A percentile compares a stretch with the other conserved stretches of the same genome.
Evolutionary conservation across 805 yeast genomes (phyloP).

Genomic region (Hemisphaericaspora nanyangensis): DNA sequence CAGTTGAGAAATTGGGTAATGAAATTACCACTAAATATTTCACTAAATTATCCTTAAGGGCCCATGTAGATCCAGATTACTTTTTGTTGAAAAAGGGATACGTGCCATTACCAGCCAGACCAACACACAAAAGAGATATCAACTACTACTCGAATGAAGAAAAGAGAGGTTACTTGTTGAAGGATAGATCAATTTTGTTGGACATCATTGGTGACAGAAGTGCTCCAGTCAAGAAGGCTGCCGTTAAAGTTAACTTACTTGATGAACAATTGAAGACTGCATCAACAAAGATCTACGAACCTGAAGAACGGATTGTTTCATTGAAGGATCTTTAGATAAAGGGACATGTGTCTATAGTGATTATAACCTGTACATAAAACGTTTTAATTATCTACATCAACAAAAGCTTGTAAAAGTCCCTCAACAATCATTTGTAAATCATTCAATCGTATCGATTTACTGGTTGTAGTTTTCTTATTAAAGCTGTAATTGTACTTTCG

Average conservation of each 20-base stretch:
- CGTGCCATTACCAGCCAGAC: constrained; percentile 81
- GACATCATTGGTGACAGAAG: constrained; percentile 23
- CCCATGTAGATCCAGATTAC: constrained; percentile 72
- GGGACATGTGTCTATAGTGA: constrained; percentile 1
- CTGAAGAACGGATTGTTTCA: constrained; percentile 14
- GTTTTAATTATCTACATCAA: constrained; percentile 23
- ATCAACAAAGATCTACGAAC: constrained; percentile 13
- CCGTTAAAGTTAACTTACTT: constrained; percentile 30
- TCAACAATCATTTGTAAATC: constrained; percentile 40
- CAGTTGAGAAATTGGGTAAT: constrained; percentile 73
- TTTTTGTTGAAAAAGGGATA: constrained; percentile 69
- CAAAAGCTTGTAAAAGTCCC: constrained; percentile 31
- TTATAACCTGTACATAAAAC: neutral
- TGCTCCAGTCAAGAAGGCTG: constrained; percentile 15
- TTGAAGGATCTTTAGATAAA: constrained; percentile 20
- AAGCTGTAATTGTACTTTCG: constrained; percentile 33
- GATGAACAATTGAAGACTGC: constrained; percentile 35
- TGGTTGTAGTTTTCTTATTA: constrained; percentile 9
- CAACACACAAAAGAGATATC: constrained; percentile 76
- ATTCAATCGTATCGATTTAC: constrained; percentile 17
- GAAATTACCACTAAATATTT: constrained; percentile 69
- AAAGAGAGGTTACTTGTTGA: constrained; percentile 70
- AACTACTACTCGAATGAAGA: constrained; percentile 68
- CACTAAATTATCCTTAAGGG: constrained; percentile 58
- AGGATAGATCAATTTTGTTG: constrained; percentile 35